Evolutionary conservation across 441 rosid genomes (phyloP), one percentile per base, ranked within the genome.

Genomic region (Jatropha multifida): DNA sequence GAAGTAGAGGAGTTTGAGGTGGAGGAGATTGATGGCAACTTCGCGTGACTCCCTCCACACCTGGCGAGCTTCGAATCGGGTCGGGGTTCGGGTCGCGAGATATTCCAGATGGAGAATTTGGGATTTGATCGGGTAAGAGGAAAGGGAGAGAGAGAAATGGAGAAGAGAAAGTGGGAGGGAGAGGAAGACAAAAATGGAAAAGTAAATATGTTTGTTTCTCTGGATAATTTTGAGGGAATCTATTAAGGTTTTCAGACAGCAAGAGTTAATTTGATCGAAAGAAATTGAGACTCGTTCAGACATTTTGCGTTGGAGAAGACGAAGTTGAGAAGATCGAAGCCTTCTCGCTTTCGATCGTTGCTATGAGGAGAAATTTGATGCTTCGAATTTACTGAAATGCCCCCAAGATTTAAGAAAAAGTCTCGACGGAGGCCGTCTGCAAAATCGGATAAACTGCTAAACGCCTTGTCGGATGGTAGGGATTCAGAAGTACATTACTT

Each of bases 11-110:
- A 78, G 80, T 42, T 86, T 87, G 79, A 86, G 86, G 63, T 77
- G 90, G 83, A 94, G 80, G 78, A 91, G 88, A 2, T 86, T 74
- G 75, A 90, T 61, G 38, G 93, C 90, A 7, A 75, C 77, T 62
- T 79, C 84, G 65, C 94, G 91, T 41, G 97, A 88, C 77, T 94
- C 94, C 76, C 79, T 72, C 87, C 84, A 81, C 51, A 89, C 87
- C 61, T 90, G 92, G 27, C 85, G 86, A 65, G 92, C 84, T 81
- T 94, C 96, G 74, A 88, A 80, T 73, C 83, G 87, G 48, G 96
- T 92, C 71, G 82, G 76, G 61, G 92, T 79, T 8, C 82, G 69
- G 23, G 72, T 65, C 59, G 89, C 93, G 32, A 92, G 76, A 71
- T 83, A 86, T 70, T 94, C 91, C 56, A 94, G 84, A 80, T 79